Evolutionary conservation across 2,329 filamentous ascomycete genomes (phyloP).

Genomic region (Pseudonectria buxi): DNA sequence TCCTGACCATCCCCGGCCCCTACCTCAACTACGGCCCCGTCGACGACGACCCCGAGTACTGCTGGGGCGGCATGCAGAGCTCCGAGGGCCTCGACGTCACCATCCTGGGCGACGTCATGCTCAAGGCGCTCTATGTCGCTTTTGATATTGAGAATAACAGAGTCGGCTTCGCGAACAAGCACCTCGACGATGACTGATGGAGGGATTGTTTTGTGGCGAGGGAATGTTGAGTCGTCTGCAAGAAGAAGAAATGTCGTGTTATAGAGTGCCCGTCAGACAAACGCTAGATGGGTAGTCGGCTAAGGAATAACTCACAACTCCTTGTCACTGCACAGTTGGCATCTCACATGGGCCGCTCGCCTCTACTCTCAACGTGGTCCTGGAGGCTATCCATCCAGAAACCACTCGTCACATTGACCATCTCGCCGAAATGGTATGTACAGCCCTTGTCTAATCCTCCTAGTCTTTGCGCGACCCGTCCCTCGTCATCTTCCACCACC

Average conservation of each 20-base stretch:
- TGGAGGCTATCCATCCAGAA: no score
- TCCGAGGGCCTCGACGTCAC: constrained; percentile 40
- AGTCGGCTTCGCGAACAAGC: constrained; percentile 40
- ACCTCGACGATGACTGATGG: constrained; percentile 22
- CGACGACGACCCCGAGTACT: constrained; percentile 44
- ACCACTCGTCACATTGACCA: constrained; percentile 10
- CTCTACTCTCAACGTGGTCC: no score
- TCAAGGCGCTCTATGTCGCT: constrained; percentile 70
- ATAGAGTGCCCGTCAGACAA: no score
- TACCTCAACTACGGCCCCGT: constrained; percentile 50
- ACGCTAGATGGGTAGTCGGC: no score
- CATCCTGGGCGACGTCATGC: constrained; percentile 72
- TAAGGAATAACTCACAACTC: no score
- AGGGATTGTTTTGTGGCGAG: constrained; percentile 1
- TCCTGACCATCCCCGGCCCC: constrained; percentile 46
- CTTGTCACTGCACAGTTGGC: no score
- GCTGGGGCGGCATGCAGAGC: constrained; percentile 72
- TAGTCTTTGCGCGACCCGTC: constrained; percentile 1
- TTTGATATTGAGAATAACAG: constrained; percentile 49
- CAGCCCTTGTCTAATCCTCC: constrained; percentile 7
- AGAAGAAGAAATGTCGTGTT: no score
- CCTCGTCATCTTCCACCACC: constrained; percentile 6
- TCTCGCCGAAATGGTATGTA: constrained; percentile 15
- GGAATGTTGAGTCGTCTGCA: background rate
- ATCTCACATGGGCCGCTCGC: no score